These are phyloP conservation scores for Colletotrichum truncatum DNA, from an alignment of 2,329 filamentous ascomycete species.

Conservation along the genomic window DNA sequence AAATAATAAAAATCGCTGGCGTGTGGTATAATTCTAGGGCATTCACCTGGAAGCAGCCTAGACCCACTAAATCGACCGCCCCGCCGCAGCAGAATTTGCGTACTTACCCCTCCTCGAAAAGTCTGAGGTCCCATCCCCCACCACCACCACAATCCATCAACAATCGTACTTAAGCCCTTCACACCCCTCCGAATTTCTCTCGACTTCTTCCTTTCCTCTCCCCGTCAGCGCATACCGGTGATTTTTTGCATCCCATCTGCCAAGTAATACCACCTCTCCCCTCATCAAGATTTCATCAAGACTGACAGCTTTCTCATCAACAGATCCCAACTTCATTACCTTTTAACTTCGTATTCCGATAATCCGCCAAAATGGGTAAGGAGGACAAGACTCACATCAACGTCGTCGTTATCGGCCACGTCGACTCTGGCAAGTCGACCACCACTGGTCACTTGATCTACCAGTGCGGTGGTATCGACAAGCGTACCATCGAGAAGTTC, in stretches of 20 bases:
- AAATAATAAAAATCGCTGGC: conserved; percentile 10
- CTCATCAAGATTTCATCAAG: neutral
- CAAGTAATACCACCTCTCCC: neutral
- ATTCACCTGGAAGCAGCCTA: conserved; percentile 2
- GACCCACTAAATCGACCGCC: conserved; percentile 7
- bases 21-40: conserved; percentile 18
- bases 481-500: conserved; percentile 99
- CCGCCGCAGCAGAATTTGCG: conserved; percentile 16
- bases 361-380: conserved; percentile 67
- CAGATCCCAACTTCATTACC: too few species aligned
- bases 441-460: conserved; percentile 96
- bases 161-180: neutral
- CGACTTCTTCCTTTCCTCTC: neutral
- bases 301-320: conserved; percentile 19
- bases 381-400: conserved; percentile 96
- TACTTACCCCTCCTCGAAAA: conserved; percentile 15
- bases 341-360: conserved; percentile 1
- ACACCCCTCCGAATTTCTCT: neutral
- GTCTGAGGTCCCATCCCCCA: neutral
- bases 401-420: conserved; percentile 99
- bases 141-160: neutral
- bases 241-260: neutral
- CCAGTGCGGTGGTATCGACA: conserved; percentile 99
- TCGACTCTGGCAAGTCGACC: conserved; percentile 99
- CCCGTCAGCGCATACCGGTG: conserved; percentile 1